Base-by-base conservation (phyloP, 2,329 filamentous ascomycete species). In the Aspergillus quadricinctus region DNA sequence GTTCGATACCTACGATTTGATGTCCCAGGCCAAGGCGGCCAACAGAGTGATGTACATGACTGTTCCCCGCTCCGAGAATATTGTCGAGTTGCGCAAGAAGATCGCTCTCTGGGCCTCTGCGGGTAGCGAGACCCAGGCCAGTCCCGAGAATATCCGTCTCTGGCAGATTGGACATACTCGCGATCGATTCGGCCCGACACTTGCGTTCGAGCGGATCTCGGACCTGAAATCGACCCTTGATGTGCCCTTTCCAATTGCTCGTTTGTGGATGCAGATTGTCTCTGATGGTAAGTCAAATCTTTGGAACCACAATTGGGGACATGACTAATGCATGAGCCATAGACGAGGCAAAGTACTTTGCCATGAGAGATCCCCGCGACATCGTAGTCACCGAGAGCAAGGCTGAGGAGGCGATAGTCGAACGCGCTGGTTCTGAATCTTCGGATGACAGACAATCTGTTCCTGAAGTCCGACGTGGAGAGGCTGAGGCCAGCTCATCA, bases 1-100 rank as follows among this genome's bases (percentile, higher is more conserved):
- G 3, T 75, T 78, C 48, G 74, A 78, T 59, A 67, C 72, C n/a
- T 74, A 78, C 57, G 72, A 75, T 63, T 64, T 78, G 56, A 76
- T 77, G 74, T 66, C 69, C 6, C 66, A 69, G 21, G 69, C 74
- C 4, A 74, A 73, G 52, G 56, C 66, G 3, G 60, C 66, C 29
- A 69, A 72, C 31, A 61, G 62, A 28, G 69, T 73, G 50, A 69
- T 73, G 64, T 71, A 73, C 19, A 60, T 76, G 58, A 71, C 59
- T 9, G 52, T 76, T 27, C 72, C 74, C 3, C 62, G 66, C 8
- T 64, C 65, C 5, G 70, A 69, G 4, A 69, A 67, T 7, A 58
- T 76, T 21, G 66, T 64, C 2, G 74, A 75, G 14, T 64, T 77
- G 8, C 72, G 74, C 48, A 70, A 69, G 59, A 72, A 70, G 57